phyloP scores from a whole-genome alignment of 257 asterid species.

The Plectranthus barbatus region DNA sequence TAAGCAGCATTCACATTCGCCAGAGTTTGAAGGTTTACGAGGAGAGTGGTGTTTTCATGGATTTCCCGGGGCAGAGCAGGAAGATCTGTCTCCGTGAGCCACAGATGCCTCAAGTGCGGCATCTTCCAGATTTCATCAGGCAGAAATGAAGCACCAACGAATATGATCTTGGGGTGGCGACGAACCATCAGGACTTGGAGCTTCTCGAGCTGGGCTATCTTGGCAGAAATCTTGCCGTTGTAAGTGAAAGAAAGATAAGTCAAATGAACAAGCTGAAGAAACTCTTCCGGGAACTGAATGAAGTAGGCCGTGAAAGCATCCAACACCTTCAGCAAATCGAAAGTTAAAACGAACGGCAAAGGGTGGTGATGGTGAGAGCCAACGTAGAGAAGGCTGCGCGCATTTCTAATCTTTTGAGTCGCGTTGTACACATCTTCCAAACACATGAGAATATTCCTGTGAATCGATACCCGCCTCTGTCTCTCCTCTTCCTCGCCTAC shows the following conservation, averaged over 20 bases:
- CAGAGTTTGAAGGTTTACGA: conserved; percentile 18
- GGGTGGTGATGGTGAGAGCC: conserved; percentile 27
- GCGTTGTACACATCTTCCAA: conserved; percentile 6
- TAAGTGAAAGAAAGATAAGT: conserved; percentile 24
- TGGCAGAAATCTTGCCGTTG: background rate
- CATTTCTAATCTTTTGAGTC: background rate
- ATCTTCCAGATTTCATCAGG: conserved; percentile 28
- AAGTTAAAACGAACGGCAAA: conserved; percentile 10
- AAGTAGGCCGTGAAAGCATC: conserved; percentile 27
- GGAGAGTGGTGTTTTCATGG: background rate
- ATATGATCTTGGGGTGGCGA: conserved; percentile 17
- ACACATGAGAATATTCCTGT: conserved; percentile 23
- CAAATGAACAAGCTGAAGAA: conserved; percentile 17
- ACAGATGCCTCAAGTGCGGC: conserved; percentile 30
- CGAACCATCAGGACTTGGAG: conserved; percentile 25
- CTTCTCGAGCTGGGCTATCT: background rate
- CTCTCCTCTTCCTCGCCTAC: background rate
- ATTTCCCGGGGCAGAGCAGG: background rate
- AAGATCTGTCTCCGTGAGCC: conserved; percentile 10
- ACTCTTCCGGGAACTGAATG: conserved; percentile 19
- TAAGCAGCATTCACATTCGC: conserved; percentile 5
- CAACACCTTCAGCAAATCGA: conserved; percentile 19
- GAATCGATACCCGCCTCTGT: conserved; percentile 20
- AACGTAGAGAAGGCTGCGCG: conserved; percentile 19
- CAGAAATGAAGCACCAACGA: conserved; percentile 14